A percentile compares a stretch with the other conserved stretches of the same genome.
phyloP scores from a whole-genome alignment of 169 alveolate genomes.

The Eimeria brunetti region DNA sequence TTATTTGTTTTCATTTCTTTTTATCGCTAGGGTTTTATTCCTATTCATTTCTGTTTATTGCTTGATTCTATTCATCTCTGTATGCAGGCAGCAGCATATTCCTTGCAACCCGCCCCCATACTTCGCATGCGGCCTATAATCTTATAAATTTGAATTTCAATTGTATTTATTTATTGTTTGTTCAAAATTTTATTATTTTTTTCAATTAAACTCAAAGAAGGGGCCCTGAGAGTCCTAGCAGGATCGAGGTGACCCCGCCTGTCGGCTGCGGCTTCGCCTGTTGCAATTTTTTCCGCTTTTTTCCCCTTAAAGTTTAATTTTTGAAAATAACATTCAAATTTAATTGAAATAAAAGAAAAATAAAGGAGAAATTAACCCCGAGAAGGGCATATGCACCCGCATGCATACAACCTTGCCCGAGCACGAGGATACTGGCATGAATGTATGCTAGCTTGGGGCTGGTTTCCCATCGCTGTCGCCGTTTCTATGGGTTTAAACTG shows the following conservation, averaged over 20 bases:
- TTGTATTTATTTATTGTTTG: too few relatives aligned
- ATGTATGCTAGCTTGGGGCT: too few relatives aligned
- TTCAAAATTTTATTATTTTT: too few relatives aligned
- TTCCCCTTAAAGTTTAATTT: neutral
- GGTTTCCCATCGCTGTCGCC: neutral
- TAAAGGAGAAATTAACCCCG: neutral
- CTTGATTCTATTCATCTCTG: neutral
- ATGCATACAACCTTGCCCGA: neutral
- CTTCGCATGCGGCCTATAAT: neutral
- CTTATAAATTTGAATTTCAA: neutral
- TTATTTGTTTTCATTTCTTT: too few relatives aligned
- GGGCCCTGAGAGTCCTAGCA: neutral
- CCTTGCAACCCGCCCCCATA: neutral
- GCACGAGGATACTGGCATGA: neutral
- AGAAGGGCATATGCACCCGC: neutral
- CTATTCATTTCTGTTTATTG: too few relatives aligned
- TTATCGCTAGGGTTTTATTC: too few relatives aligned
- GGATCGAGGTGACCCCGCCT: neutral
- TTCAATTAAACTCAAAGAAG: too few relatives aligned
- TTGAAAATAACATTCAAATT: neutral
- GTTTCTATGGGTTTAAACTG: neutral
- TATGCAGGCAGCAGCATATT: neutral
- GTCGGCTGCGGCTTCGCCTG: neutral
- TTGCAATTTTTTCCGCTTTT: neutral
- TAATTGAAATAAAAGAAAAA: neutral